Base-by-base conservation (phyloP, 176 grass and related monocot species). In the Phyllostachys edulis region DNA sequence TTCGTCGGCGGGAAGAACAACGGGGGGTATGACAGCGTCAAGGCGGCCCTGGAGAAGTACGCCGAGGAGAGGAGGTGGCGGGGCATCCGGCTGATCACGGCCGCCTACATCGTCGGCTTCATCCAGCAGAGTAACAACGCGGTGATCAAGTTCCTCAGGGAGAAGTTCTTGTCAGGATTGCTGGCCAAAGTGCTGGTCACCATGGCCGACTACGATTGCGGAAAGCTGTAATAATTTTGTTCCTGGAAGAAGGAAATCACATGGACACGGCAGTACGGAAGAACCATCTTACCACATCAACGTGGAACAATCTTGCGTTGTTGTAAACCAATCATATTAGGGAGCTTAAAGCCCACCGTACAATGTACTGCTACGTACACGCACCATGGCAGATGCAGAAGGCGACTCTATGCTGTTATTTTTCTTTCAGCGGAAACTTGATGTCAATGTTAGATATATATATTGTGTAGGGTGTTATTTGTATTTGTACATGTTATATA, bases 41-140 rank as follows among this genome's bases (percentile, higher is more conserved):
- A 59, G 36, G 50, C 20, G 46, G 86, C 57, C 15, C 50, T 98
- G 39, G 46, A 60, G 21, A 87, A 80, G 88, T 93, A 91, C 67
- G 87, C 79, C 20, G 63, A 40, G 62, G 71, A 80, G 6, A 86
- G 89, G 71, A 49, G 87, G 79, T 95, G 92, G 92, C 89, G 95
- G 49, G 55, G 79, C 44, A 54, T 91, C 39, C 37, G 56, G 49
- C 75, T 95, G 3, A 68, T 93, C 38, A 75, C 75, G 14, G 78
- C 82, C 5, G 80, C 87, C n/a, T 87, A 82, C 67, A 4, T 85
- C 24, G 40, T 93, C 5, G 91, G 91, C 3, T 85, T 91, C 71
- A 52, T 95, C 15, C 91, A 98, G 34, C 85, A 90, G 79, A 92
- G 85, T 27, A 78, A 54, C 64, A 87, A 82, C 34, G 18, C 47